A percentile compares a stretch with the other conserved stretches of the same genome.
phyloP scores from a whole-genome alignment of 495 filamentous ascomycete species.

The Hapsidospora chrysogenum region DNA sequence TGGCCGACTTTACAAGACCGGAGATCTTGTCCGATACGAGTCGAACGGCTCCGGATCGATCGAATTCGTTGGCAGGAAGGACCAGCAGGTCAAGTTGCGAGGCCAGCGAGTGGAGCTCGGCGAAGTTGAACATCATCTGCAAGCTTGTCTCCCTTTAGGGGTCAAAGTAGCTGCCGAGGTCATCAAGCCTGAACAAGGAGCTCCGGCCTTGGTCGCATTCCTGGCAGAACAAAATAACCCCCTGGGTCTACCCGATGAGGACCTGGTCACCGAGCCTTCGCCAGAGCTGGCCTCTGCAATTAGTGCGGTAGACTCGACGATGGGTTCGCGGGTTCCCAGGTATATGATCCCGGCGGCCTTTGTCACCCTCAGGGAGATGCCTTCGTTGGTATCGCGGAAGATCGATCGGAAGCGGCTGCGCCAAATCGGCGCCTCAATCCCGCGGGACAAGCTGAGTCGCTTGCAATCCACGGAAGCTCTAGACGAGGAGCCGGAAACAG shows the following conservation, averaged over 20 bases:
- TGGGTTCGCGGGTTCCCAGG: conserved; percentile 22
- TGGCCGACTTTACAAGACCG: conserved; percentile 50
- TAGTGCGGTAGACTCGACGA: conserved; percentile 9
- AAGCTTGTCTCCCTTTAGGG: conserved; percentile 14
- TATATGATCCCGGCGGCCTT: conserved; percentile 49
- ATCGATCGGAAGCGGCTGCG: conserved; percentile 42
- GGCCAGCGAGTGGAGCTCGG: conserved; percentile 50
- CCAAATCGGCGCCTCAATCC: conserved; percentile 16
- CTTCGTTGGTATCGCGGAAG: conserved; percentile 40
- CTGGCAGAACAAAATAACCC: conserved; percentile 12
- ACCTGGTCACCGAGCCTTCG: conserved; percentile 11
- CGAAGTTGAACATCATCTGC: conserved; percentile 45
- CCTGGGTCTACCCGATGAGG: conserved; percentile 7
- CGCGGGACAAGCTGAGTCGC: conserved; percentile 14
- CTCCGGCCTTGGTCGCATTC: conserved; percentile 24
- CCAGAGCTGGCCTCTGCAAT: conserved; percentile 13
- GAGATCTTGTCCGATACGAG: conserved; percentile 44
- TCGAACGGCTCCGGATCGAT: conserved; percentile 33
- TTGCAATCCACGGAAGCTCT: conserved; percentile 3
- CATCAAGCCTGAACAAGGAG: conserved; percentile 18
- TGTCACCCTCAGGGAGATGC: conserved; percentile 39
- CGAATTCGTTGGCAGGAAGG: conserved; percentile 44
- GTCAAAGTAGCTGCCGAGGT: conserved; percentile 24
- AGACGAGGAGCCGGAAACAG: conserved; percentile 12
- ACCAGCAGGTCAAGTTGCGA: conserved; percentile 48